phyloP scores from a whole-genome alignment of 768 basidiomycete species.

The Tulasnella sp. region DNA sequence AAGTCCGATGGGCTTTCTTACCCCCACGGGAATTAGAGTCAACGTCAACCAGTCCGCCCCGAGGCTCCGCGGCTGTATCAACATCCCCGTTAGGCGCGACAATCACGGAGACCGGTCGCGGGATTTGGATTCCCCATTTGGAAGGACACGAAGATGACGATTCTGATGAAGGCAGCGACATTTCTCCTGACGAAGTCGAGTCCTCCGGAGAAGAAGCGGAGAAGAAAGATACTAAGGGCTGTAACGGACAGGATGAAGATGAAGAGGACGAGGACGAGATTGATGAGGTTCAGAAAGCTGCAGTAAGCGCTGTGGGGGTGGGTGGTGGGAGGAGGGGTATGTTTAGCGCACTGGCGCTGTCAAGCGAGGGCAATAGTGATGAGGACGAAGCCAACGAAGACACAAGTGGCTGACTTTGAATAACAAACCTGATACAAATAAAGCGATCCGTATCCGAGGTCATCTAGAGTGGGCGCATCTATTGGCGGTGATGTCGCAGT shows the following conservation, averaged over 20 bases:
- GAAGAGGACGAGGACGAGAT: conserved; percentile 16
- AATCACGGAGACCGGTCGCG: conserved; percentile 29
- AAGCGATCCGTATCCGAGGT: too few relatives aligned
- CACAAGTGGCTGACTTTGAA: too few relatives aligned
- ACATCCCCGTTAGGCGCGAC: conserved; percentile 23
- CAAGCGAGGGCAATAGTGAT: too few relatives aligned
- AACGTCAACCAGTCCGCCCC: too few relatives aligned
- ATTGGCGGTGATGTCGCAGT: too few relatives aligned
- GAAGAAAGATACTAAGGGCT: conserved; percentile 22
- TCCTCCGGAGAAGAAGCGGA: conserved; percentile 25
- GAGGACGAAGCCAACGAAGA: too few relatives aligned
- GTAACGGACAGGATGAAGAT: conserved; percentile 8
- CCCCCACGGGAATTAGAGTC: too few relatives aligned
- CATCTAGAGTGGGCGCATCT: too few relatives aligned
- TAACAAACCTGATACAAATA: too few relatives aligned
- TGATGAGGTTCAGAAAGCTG: conserved; percentile 13
- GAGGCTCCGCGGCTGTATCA: too few relatives aligned
- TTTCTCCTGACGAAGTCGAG: conserved; percentile 27
- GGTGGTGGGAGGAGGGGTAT: too few relatives aligned
- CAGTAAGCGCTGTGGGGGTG: not conserved
- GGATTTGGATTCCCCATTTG: conserved; percentile 47
- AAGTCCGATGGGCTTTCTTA: conserved; percentile 76
- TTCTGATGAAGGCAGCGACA: conserved; percentile 25
- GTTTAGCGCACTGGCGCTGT: too few relatives aligned
- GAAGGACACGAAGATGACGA: conserved; percentile 18